These are phyloP conservation scores for Globisporangium megalacanthum DNA, from an alignment of 352 stramenopile species.

Conservation along the genomic window DNA sequence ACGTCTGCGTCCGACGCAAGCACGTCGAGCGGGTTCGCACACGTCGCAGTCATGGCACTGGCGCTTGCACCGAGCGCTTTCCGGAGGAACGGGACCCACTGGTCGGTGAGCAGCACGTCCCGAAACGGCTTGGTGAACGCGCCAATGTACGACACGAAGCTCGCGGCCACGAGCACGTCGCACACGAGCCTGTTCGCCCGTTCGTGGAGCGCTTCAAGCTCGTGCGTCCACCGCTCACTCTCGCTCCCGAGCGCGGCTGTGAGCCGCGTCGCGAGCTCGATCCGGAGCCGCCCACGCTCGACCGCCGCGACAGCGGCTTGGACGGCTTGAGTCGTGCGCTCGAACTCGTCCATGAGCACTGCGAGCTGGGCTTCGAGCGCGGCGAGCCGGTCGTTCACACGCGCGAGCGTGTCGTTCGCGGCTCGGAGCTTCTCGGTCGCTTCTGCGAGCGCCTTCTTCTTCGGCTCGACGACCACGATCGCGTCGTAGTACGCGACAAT, in stretches of 20 bases:
- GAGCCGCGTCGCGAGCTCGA: slow-evolving; percentile 90
- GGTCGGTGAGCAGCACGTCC: slow-evolving; percentile 73
- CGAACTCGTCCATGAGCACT: slow-evolving; percentile 73
- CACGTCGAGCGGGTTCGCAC: slow-evolving; percentile 55
- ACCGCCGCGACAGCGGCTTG: slow-evolving; percentile 86
- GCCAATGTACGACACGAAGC: slow-evolving; percentile 93
- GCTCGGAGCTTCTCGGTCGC: slow-evolving; percentile 72
- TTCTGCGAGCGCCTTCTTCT: slow-evolving; percentile 79
- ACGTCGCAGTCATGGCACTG: slow-evolving; percentile 23
- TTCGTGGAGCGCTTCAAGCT: slow-evolving; percentile 72
- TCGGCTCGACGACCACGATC: slow-evolving; percentile 92
- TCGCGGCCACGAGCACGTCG: slow-evolving; percentile 88
- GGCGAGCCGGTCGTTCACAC: slow-evolving; percentile 86
- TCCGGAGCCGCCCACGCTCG: slow-evolving; percentile 79
- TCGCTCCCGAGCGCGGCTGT: slow-evolving; percentile 91
- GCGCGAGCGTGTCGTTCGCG: slow-evolving; percentile 84
- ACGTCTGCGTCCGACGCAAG: slow-evolving; percentile 75
- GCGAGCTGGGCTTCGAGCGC: slow-evolving; percentile 86
- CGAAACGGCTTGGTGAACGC: slow-evolving; percentile 93
- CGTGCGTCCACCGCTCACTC: slow-evolving; percentile 87
- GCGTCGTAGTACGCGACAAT: slow-evolving; percentile 95
- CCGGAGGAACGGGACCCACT: slow-evolving; percentile 87
- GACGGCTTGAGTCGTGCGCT: slow-evolving; percentile 86
- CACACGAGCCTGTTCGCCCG: slow-evolving; percentile 80
- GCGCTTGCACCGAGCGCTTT: slow-evolving; percentile 30